These are phyloP conservation scores for Daldinia childiae DNA, from an alignment of 495 filamentous ascomycete species.

Conservation along the genomic window DNA sequence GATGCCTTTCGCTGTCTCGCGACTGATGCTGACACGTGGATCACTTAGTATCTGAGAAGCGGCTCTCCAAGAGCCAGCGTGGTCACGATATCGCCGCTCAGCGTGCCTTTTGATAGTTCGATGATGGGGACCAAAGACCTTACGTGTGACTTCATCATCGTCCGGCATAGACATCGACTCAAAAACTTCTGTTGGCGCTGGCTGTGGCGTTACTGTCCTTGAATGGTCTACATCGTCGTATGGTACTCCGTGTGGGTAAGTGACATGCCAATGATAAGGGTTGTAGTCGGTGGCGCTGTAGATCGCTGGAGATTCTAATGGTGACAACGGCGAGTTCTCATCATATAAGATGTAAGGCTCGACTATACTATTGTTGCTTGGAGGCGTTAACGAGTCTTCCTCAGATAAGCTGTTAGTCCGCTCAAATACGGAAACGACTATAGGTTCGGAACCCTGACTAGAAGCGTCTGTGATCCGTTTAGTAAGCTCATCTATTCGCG, in stretches of 20 bases:
- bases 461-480: slow-evolving; percentile 57
- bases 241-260: slow-evolving; percentile 19
- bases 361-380: slow-evolving; percentile 49
- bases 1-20: slow-evolving; percentile 51
- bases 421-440: slow-evolving; percentile 75
- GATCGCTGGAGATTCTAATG: slow-evolving; percentile 42
- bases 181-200: slow-evolving; percentile 41
- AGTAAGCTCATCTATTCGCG: slow-evolving; percentile 66
- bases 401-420: slow-evolving; percentile 73
- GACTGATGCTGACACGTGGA: slow-evolving; percentile 57
- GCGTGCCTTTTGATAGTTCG: slow-evolving; percentile 55
- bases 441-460: slow-evolving; percentile 54
- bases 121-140: slow-evolving; percentile 52
- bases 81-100: slow-evolving; percentile 57
- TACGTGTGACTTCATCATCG: slow-evolving; percentile 41
- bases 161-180: slow-evolving; percentile 47
- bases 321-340: slow-evolving; percentile 34
- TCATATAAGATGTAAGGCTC: slow-evolving; percentile 44
- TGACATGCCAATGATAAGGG: slow-evolving; percentile 49
- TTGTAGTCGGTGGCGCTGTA: slow-evolving; percentile 40
- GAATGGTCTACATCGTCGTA: slow-evolving; percentile 33
- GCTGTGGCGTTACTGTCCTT: slow-evolving; percentile 43
- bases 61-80: slow-evolving; percentile 59
- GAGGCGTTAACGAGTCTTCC: slow-evolving; percentile 50
- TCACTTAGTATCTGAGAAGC: slow-evolving; percentile 54